Conservation (phyloP, 495 filamentous ascomycete genomes). For the Parachaetomium inaequale region DNA sequence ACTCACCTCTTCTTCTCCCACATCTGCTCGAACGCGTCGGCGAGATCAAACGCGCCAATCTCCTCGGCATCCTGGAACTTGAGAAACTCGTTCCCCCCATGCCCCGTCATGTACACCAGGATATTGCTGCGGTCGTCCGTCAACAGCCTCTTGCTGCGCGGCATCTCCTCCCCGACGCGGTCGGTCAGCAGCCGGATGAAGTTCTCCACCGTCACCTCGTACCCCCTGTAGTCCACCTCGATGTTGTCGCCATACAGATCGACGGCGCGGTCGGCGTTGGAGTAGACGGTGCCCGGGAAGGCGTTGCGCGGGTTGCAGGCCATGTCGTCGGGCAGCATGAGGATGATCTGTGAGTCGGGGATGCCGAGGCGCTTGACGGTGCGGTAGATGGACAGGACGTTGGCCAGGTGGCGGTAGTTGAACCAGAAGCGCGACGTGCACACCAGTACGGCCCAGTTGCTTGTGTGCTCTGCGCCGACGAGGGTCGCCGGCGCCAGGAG, state of each 20-base stretch:
- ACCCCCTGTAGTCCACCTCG: constrained; percentile 96
- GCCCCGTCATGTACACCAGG: constrained; percentile 97
- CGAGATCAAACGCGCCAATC: constrained; percentile 92
- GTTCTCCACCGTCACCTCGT: constrained; percentile 98
- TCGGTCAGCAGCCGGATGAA: constrained; percentile 96
- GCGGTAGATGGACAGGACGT: constrained; percentile 95
- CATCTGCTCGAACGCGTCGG: constrained; percentile 99
- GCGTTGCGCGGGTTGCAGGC: constrained; percentile 98
- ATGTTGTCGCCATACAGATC: constrained; percentile 98
- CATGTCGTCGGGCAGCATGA: constrained; percentile 99
- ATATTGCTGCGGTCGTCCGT: constrained; percentile 95
- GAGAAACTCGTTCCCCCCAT: constrained; percentile 96
- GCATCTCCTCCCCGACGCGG: constrained; percentile 86
- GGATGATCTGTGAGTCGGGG: constrained; percentile 96
- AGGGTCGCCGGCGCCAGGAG: constrained; percentile 41
- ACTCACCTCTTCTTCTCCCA: constrained; percentile 93
- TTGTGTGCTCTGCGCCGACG: constrained; percentile 76
- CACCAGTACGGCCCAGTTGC: constrained; percentile 97
- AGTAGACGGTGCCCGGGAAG: constrained; percentile 97
- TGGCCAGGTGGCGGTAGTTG: constrained; percentile 98
- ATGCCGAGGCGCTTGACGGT: constrained; percentile 98
- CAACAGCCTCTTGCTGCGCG: constrained; percentile 82
- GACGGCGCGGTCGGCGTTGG: constrained; percentile 91
- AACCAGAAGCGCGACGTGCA: constrained; percentile 99
- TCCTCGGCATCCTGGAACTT: constrained; percentile 99